Conservation (phyloP, 371 early-diverging fungal genomes). For the Syncephalastrum contaminatum region DNA sequence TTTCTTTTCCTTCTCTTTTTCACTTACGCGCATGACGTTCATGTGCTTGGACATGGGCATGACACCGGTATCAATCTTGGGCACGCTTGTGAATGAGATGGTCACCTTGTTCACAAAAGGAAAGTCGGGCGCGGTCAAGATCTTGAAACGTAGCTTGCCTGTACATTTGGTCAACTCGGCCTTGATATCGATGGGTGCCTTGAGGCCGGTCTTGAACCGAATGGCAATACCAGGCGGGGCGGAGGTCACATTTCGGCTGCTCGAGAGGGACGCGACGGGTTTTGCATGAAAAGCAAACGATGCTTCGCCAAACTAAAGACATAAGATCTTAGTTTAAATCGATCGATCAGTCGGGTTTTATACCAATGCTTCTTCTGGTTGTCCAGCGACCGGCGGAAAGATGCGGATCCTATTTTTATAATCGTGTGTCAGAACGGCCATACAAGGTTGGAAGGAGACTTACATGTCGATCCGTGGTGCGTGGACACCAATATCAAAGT, state of each 20-base stretch:
- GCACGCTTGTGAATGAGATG: constrained; percentile 30
- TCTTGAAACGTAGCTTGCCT: constrained; percentile 34
- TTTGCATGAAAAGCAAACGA: constrained; percentile 26
- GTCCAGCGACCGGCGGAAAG: constrained; percentile 19
- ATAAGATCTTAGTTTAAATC: background rate
- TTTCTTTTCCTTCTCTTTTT: background rate
- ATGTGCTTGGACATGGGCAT: constrained; percentile 35
- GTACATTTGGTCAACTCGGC: constrained; percentile 24
- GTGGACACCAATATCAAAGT: constrained; percentile 31
- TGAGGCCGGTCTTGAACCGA: constrained; percentile 35
- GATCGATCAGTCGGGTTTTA: background rate
- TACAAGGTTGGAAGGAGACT: background rate
- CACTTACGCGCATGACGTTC: constrained; percentile 33
- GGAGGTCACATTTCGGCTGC: constrained; percentile 1
- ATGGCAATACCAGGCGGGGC: constrained; percentile 32
- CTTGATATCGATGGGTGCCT: constrained; percentile 31
- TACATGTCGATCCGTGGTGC: constrained; percentile 24
- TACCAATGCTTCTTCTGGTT: constrained; percentile 26
- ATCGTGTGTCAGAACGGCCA: background rate
- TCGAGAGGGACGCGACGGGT: constrained; percentile 10
- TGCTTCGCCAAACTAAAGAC: constrained; percentile 30
- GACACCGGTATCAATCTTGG: constrained; percentile 31
- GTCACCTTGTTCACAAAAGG: constrained; percentile 36
- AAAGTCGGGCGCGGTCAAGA: constrained; percentile 27
- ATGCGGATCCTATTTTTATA: constrained; percentile 15